These are phyloP conservation scores for Castanea sativa DNA, from an alignment of 306 rosid species.

Conservation along the genomic window DNA sequence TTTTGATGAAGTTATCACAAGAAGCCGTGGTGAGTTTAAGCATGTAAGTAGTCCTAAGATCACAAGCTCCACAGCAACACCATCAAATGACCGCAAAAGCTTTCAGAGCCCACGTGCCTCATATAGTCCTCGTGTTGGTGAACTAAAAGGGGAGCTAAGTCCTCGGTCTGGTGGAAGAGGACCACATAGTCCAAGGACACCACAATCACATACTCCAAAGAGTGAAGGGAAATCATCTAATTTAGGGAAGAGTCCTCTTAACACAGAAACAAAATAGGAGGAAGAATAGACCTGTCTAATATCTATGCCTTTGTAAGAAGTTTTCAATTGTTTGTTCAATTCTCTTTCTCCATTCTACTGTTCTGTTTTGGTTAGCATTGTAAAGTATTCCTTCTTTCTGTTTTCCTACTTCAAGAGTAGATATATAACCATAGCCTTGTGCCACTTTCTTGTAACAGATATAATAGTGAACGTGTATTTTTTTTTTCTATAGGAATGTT, in stretches of 20 bases:
- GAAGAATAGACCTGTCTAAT: constrained; percentile 11
- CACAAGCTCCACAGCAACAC: constrained; percentile 79
- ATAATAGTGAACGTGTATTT: constrained; percentile 14
- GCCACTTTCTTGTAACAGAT: constrained; percentile 20
- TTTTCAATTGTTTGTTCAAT: constrained; percentile 23
- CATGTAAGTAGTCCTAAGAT: constrained; percentile 74
- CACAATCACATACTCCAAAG: neutral
- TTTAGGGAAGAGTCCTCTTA: constrained; percentile 71
- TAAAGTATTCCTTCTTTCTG: constrained; percentile 29
- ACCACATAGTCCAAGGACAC: constrained; percentile 49
- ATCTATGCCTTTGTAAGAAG: constrained; percentile 13
- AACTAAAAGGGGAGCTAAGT: constrained; percentile 53
- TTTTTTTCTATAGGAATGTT: no score
- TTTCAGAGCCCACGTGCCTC: constrained; percentile 53
- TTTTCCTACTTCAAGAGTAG: constrained; percentile 11
- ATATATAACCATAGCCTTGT: constrained; percentile 25
- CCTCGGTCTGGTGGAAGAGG: constrained; percentile 69
- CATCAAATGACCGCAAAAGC: constrained; percentile 40
- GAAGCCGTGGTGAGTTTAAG: constrained; percentile 96
- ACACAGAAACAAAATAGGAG: constrained; percentile 37
- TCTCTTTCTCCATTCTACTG: constrained; percentile 25
- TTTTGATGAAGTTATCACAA: constrained; percentile 76
- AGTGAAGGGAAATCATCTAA: constrained; percentile 44
- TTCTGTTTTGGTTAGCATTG: constrained; percentile 28
- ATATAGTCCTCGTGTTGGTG: constrained; percentile 58